Evolutionary conservation across 495 filamentous ascomycete genomes (phyloP), one percentile per base, ranked within the genome.

Genomic region (Hapsidospora chrysogenum): DNA sequence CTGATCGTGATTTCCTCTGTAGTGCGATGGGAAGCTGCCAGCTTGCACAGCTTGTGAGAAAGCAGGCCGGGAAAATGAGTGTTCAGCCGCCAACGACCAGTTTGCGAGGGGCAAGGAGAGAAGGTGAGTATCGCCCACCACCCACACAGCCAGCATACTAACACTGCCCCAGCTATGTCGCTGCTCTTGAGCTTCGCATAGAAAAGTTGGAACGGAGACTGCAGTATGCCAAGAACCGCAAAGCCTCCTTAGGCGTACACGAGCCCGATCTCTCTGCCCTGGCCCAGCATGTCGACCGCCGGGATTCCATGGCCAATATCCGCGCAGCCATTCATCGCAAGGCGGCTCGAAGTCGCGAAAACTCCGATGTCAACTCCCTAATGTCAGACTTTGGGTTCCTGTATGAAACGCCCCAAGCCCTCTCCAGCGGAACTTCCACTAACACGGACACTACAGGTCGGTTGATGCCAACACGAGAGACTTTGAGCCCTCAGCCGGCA

Each of bases 11-110:
- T 36, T n/a, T 22, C 17, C 2, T 14, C 11, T 25, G 10, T 42
- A 80, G 69, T 96, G 87, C 43, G 87, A 96, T 60, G 85, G 85
- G 35, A 93, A 92, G 50, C 64, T 96, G 13, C 87, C 87, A 10
- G 81, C 85, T 14, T 96, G 87, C 49, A 85, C 83, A 11, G 85
- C 87, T 16, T 94, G 87, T 46, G 86, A 92, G 50, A 80, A 79
- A 50, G 77, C 78, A 6, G 80, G 81, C 27, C 79, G 78, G 36
- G 72, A 75, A 28, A 70, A 64, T 42, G 80, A 83, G 41, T 96
- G 87, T 51, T 87, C 85, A n/a, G 81, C 82, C 25, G 82, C 85
- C 2, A 93, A 82, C 40, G 87, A 94, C 48, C 81, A 92, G 53
- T 93, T 94, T 53, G 85, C 86, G 10, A 72, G 80, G 38, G 87